Evolutionary conservation across 2,329 filamentous ascomycete species (phyloP), one percentile per base, ranked within the genome.

Genomic region (Neophaeococcomyces mojaviensis): DNA sequence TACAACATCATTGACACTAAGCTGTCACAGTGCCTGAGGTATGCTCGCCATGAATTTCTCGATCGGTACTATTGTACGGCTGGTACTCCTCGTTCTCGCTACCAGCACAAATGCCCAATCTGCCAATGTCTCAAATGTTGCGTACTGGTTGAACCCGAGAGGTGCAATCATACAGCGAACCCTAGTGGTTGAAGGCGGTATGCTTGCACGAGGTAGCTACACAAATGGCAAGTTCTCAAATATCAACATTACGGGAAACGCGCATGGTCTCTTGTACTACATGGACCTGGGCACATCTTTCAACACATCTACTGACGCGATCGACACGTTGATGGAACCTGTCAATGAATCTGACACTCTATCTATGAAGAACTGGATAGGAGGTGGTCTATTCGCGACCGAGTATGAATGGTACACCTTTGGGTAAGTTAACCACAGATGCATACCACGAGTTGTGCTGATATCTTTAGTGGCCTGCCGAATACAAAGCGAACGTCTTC

Each of bases 341-440:
- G 13, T 9, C 56, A 65, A 74, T 46, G 65, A 68, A 0, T 51
- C 49, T 19, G 65, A 57, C 3, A 84, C 84, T 56, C 58, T 77
- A 38, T 80, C 73, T 13, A 58, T 56, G 0, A 59, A 82, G 8
- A 67, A 75, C 50, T 83, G 76, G 50, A 50, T 69, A 13, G 80
- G 84, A 49, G 83, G 83, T 2, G 76, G 69, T 6, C 75, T 86
- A 65, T 73, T 87, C 26, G 73, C 72, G 39, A 86, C 85, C 54
- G 67, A 85, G 48, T 64, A 72, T 39, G 73, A 82, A 49, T 79
- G 80, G 55, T 80, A 73, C 54, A 67, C 81, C 2, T 86, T 81
- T 44, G 83, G 82, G 65, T 66, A 44, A n/a, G 54, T 20, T 19
- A 8, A 3, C n/a, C 28, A 10, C 10, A 18, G 5, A n/a, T 12